phyloP scores from a whole-genome alignment of 2,329 filamentous ascomycete genomes.

The Fusarium neocosmosporiellum region DNA sequence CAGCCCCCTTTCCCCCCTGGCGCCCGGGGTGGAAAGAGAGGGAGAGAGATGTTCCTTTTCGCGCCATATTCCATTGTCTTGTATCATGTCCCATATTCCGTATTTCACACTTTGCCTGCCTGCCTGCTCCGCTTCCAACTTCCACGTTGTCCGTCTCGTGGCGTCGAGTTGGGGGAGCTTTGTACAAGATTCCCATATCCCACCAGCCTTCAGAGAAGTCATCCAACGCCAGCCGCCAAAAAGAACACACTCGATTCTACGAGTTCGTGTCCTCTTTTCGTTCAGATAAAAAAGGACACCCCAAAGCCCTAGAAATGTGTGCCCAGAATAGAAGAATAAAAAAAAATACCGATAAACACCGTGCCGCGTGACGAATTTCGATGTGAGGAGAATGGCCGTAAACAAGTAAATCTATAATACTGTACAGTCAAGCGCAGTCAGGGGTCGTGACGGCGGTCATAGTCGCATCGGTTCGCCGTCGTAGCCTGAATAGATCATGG shows the following conservation, averaged over 20 bases:
- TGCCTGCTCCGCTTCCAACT: conserved; percentile 12
- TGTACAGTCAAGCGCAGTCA: conserved; percentile 35
- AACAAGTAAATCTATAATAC: conserved; percentile 40
- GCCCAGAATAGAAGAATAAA: conserved; percentile 14
- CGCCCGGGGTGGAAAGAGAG: conserved; percentile 1
- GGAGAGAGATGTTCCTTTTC: not conserved
- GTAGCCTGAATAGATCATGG: conserved; percentile 68
- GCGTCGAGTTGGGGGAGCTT: conserved; percentile 10
- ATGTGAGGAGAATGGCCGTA: conserved; percentile 41
- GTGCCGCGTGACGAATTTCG: conserved; percentile 36
- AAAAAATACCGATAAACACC: conserved; percentile 31
- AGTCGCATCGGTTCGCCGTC: conserved; percentile 58
- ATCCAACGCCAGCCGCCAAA: conserved; percentile 24
- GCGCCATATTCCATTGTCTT: conserved; percentile 7
- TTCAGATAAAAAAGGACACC: conserved; percentile 8
- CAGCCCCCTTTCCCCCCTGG: conserved; percentile 3
- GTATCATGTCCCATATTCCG: conserved; percentile 11
- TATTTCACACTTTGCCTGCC: not conserved
- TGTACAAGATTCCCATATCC: conserved; percentile 11
- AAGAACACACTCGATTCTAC: not conserved
- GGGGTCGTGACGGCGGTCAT: conserved; percentile 37
- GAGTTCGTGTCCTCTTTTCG: conserved; percentile 4
- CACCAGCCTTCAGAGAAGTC: conserved; percentile 4
- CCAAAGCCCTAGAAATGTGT: conserved; percentile 22
- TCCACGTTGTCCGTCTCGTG: conserved; percentile 10